Evolutionary conservation across 2,329 filamentous ascomycete species (phyloP).

Genomic region (Beauveria bassiana): DNA sequence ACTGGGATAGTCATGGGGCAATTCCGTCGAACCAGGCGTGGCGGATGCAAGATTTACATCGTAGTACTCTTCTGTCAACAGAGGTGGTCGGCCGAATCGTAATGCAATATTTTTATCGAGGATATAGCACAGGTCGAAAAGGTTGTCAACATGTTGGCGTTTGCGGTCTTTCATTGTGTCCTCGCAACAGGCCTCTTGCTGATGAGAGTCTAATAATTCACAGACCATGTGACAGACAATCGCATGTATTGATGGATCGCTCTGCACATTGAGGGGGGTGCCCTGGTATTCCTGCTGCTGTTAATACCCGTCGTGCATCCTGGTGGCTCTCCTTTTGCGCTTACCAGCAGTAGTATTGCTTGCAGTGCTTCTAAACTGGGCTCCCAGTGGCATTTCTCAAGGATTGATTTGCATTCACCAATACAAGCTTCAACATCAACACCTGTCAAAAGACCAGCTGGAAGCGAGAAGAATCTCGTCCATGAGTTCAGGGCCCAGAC

Average conservation of each 20-base stretch:
- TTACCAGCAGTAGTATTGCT: slow-evolving; percentile 13
- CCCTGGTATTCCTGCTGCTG: not conserved
- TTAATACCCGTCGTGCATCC: not conserved
- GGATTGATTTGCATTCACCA: not conserved
- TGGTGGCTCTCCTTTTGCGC: not conserved
- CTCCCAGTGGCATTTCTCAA: not conserved
- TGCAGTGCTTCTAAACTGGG: slow-evolving; percentile 12
- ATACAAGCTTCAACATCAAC: not conserved
- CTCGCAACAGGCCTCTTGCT: not conserved
- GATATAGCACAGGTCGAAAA: slow-evolving; percentile 23
- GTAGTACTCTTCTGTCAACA: slow-evolving; percentile 37
- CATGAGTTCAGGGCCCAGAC: slow-evolving; percentile 13
- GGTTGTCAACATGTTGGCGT: slow-evolving; percentile 9
- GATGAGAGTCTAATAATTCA: slow-evolving; percentile 7
- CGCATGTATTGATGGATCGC: slow-evolving; percentile 2
- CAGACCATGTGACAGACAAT: slow-evolving; percentile 13
- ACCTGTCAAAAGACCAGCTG: not conserved
- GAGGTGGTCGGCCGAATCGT: slow-evolving; percentile 17
- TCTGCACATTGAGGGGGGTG: not conserved
- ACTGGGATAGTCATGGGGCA: not conserved
- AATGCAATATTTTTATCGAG: slow-evolving; percentile 21
- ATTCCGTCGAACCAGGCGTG: not conserved
- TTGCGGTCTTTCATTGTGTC: not conserved
- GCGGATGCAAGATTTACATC: slow-evolving; percentile 37
- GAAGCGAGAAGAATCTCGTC: not conserved